phyloP scores from a whole-genome alignment of 1,284 basidiomycete species.

The Leccinum subfulvum region DNA sequence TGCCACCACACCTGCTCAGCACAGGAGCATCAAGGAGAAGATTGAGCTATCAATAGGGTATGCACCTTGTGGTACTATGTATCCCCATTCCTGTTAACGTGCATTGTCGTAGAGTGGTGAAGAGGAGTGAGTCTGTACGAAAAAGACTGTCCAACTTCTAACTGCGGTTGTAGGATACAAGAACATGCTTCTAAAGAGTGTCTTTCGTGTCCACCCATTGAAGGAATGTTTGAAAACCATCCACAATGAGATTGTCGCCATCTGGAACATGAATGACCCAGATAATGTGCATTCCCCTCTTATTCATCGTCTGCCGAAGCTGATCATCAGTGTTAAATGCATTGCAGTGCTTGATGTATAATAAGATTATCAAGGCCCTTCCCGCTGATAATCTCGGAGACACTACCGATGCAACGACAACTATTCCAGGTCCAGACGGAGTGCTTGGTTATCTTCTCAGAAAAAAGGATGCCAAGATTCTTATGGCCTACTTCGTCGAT shows the following conservation, averaged over 20 bases:
- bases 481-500: slow-evolving; percentile 29
- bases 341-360: neutral
- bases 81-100: neutral
- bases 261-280: neutral
- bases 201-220: neutral
- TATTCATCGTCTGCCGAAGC: neutral
- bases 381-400: neutral
- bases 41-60: neutral
- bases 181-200: neutral
- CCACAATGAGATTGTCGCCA: neutral
- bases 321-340: neutral
- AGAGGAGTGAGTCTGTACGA: neutral
- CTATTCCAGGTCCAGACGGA: neutral
- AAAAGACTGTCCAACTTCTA: neutral
- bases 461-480: slow-evolving; percentile 8
- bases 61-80: neutral
- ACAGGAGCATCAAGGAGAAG: neutral
- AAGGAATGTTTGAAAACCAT: neutral
- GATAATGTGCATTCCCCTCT: neutral
- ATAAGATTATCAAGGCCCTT: neutral
- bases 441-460: neutral
- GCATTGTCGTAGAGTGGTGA: neutral
- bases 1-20: neutral
- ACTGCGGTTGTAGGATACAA: neutral
- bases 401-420: neutral